These are phyloP conservation scores for Ustilago curta DNA, from an alignment of 1,284 basidiomycete genomes.

Conservation along the genomic window DNA sequence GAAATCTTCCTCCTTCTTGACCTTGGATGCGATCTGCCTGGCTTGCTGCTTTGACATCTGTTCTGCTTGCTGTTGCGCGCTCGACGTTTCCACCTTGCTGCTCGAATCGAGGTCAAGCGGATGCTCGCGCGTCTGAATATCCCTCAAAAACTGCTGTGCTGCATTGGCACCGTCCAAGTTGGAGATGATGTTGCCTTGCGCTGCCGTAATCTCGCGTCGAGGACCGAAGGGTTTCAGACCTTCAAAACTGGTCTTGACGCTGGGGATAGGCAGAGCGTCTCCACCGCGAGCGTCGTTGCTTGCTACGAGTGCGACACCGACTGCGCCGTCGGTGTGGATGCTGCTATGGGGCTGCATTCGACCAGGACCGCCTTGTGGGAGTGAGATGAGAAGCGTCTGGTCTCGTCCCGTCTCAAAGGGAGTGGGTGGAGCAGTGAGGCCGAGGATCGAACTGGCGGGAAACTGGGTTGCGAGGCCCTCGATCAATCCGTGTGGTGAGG, in stretches of 20 bases:
- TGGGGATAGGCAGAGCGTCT: constrained; percentile 49
- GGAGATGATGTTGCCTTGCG: constrained; percentile 83
- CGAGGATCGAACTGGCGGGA: constrained; percentile 75
- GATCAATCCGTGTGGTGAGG: constrained; percentile 75
- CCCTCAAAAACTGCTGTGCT: constrained; percentile 76
- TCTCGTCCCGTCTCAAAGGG: constrained; percentile 86
- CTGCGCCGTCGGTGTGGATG: constrained; percentile 76
- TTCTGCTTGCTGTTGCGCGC: constrained; percentile 39
- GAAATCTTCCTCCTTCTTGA: constrained; percentile 78
- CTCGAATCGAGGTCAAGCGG: constrained; percentile 7
- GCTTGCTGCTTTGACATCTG: constrained; percentile 44
- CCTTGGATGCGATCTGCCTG: constrained; percentile 47
- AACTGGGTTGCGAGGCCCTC: constrained; percentile 73
- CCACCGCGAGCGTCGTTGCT: constrained; percentile 28
- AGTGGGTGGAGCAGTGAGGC: constrained; percentile 81
- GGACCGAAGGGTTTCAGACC: constrained; percentile 74
- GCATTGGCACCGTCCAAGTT: constrained; percentile 77
- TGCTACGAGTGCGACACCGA: constrained; percentile 77
- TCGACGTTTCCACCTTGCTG: constrained; percentile 16
- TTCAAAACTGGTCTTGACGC: constrained; percentile 72
- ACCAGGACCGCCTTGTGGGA: constrained; percentile 19
- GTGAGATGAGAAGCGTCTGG: constrained; percentile 78
- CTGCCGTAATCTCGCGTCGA: constrained; percentile 75
- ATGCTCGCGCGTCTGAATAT: constrained; percentile 71
- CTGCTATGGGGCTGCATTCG: constrained; percentile 67